Evolutionary conservation across 2,329 filamentous ascomycete species (phyloP).

Genomic region (Torrubiella hemipterigena): DNA sequence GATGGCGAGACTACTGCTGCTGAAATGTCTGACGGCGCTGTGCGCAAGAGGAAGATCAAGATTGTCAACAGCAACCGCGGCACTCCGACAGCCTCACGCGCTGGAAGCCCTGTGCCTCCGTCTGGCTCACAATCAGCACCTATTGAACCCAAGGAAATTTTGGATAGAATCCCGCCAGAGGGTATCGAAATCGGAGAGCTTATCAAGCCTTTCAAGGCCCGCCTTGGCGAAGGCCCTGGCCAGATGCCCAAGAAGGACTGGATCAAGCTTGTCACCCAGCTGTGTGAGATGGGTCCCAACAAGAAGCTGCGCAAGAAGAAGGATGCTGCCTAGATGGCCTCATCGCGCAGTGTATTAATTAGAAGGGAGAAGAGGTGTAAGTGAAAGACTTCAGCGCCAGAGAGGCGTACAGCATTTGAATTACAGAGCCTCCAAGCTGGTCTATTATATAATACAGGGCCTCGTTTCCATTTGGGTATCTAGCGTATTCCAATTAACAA

Average conservation of each 20-base stretch:
- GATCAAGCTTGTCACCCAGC: conserved; percentile 45
- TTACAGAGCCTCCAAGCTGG: too few species aligned
- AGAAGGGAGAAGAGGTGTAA: too few species aligned
- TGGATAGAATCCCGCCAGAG: conserved; percentile 38
- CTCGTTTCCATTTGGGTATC: not conserved
- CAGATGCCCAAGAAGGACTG: conserved; percentile 43
- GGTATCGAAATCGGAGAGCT: conserved; percentile 44
- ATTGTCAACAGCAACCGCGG: conserved; percentile 33
- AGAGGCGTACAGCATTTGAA: too few species aligned
- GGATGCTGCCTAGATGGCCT: too few species aligned
- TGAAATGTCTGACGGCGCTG: conserved; percentile 48
- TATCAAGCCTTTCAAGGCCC: conserved; percentile 39
- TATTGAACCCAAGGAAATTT: conserved; percentile 40
- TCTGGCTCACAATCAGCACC: conserved; percentile 19
- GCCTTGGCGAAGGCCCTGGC: conserved; percentile 38
- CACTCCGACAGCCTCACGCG: conserved; percentile 47
- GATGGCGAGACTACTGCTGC: conserved; percentile 62
- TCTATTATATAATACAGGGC: too few species aligned
- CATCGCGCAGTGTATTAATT: too few species aligned
- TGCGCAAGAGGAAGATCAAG: conserved; percentile 43
- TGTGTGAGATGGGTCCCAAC: conserved; percentile 39
- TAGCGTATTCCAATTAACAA: not conserved
- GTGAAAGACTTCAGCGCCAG: too few species aligned
- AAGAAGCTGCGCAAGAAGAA: conserved; percentile 36
- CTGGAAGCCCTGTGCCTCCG: conserved; percentile 42